Base-by-base conservation (phyloP, 2,329 filamentous ascomycete species). In the Orbilia brochopaga region DNA sequence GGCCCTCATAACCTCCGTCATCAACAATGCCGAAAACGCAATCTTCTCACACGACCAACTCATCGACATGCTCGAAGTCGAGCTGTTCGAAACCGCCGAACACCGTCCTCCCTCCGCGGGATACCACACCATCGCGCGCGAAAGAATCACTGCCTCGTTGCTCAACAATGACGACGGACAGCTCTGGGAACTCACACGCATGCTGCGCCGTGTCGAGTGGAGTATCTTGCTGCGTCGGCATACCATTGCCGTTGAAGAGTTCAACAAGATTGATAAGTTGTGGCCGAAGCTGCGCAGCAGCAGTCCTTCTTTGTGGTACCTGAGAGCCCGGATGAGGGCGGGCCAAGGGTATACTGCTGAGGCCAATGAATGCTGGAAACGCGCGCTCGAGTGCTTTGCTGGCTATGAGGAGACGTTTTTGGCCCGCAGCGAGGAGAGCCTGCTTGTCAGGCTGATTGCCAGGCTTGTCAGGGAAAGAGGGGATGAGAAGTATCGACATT, bases 251-350 rank as follows among this genome's bases (percentile, higher is more conserved):
- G 23, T 55, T 7, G 32, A 15, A 1, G 48, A 40, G 19, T 40
- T 72, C 40, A n/a, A 52, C 6, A 42, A 44, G 7, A 59, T 72
- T 0, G 51, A 44, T 1, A 51, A 42, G n/a, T n/a, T 27, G 3
- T 56, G 46, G 15, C 67, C 67, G 1, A 6, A 48, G 4, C 15
- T 72, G 1, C 15, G n/a, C 8, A 40, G 23, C 5, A 27, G 17
- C 7, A 65, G 60, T 1, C 67, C 67, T 5, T 23, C 55, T 1
- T 56, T 56, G 17, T 50, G 59, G 42, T 72, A 72, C 51, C 50
- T 72, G n/a, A 55, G 23, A 8, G 50, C 24, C 17, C 61, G 60
- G 15, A 23, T 65, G 19, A 4, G 61, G 2, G 54, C 50, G 11
- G 60, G 65, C 17, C 67, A 72, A 24, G 67, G 67, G 6, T 72